phyloP scores from a whole-genome alignment of 2,329 filamentous ascomycete genomes.

The Colletotrichum salicis region DNA sequence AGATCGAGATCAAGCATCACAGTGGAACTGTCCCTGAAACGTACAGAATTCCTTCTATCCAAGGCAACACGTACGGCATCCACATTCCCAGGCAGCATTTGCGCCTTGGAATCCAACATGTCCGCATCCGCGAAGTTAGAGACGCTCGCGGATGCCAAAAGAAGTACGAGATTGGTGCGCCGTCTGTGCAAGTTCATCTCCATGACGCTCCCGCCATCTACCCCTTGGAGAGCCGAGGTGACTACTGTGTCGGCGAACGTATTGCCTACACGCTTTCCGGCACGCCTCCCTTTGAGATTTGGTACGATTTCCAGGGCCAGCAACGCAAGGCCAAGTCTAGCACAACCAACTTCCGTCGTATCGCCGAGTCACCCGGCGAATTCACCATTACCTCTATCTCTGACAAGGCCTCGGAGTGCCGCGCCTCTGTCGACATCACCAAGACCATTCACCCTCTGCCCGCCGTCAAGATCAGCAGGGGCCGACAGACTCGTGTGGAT shows the following conservation, averaged over 20 bases:
- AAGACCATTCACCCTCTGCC: constrained; percentile 93
- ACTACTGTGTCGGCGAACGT: constrained; percentile 96
- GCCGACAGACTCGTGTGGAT: constrained; percentile 82
- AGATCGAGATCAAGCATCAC: constrained; percentile 93
- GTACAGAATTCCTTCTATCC: constrained; percentile 83
- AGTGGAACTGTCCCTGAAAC: constrained; percentile 82
- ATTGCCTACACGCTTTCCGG: constrained; percentile 93
- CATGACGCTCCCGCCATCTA: constrained; percentile 94
- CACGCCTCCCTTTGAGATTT: constrained; percentile 90
- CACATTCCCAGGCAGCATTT: constrained; percentile 86
- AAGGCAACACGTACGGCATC: constrained; percentile 78
- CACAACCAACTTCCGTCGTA: constrained; percentile 88
- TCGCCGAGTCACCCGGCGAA: constrained; percentile 89
- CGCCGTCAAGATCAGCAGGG: constrained; percentile 88
- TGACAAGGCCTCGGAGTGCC: constrained; percentile 90
- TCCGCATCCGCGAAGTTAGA: constrained; percentile 89
- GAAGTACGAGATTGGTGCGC: constrained; percentile 75
- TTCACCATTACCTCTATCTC: constrained; percentile 89
- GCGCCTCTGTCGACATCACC: constrained; percentile 78
- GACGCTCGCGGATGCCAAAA: constrained; percentile 89
- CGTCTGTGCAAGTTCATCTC: constrained; percentile 88
- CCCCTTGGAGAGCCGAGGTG: constrained; percentile 81
- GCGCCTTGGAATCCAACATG: constrained; percentile 86
- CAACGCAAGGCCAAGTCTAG: constrained; percentile 81
- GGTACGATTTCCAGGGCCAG: constrained; percentile 86